These are phyloP conservation scores for Botrytis fragariae DNA, from an alignment of 2,329 filamentous ascomycete genomes.

Conservation along the genomic window DNA sequence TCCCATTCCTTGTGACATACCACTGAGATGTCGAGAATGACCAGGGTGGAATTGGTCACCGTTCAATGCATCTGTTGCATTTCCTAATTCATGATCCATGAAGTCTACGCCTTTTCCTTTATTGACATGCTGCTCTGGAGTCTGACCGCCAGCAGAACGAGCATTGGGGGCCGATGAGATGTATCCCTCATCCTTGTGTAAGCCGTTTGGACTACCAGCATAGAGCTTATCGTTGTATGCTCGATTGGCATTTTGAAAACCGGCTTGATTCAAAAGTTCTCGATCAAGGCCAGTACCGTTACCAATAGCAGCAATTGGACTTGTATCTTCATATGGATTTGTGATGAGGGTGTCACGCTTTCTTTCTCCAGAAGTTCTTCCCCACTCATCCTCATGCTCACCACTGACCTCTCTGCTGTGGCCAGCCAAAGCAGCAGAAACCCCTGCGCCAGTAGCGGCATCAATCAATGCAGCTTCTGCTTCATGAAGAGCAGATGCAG, in stretches of 20 bases:
- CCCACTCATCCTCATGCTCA: slow-evolving; percentile 63
- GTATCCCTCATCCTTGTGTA: slow-evolving; percentile 83
- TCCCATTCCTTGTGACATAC: slow-evolving; percentile 86
- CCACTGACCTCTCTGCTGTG: slow-evolving; percentile 56
- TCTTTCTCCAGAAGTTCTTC: slow-evolving; percentile 58
- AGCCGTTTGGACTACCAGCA: slow-evolving; percentile 53
- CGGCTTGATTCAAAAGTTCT: slow-evolving; percentile 45
- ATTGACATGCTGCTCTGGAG: slow-evolving; percentile 44
- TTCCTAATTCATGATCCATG: slow-evolving; percentile 50
- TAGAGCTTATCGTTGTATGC: slow-evolving; percentile 42
- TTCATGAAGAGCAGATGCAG: slow-evolving; percentile 34
- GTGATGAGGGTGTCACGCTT: slow-evolving; percentile 66
- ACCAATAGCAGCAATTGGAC: slow-evolving; percentile 52
- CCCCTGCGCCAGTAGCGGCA: slow-evolving; percentile 54
- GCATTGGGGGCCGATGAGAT: slow-evolving; percentile 68
- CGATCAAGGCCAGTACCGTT: slow-evolving; percentile 39
- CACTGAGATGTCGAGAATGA: slow-evolving; percentile 71
- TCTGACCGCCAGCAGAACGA: slow-evolving; percentile 48
- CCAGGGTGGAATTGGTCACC: slow-evolving; percentile 65
- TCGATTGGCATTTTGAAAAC: slow-evolving; percentile 40
- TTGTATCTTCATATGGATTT: slow-evolving; percentile 65
- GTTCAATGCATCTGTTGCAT: slow-evolving; percentile 47
- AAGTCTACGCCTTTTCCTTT: slow-evolving; percentile 47
- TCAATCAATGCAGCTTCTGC: slow-evolving; percentile 42
- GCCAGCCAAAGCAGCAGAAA: slow-evolving; percentile 50